These are phyloP conservation scores for Skeletonema costatum DNA, from an alignment of 108 stramenopile genomes.

Conservation along the genomic window DNA sequence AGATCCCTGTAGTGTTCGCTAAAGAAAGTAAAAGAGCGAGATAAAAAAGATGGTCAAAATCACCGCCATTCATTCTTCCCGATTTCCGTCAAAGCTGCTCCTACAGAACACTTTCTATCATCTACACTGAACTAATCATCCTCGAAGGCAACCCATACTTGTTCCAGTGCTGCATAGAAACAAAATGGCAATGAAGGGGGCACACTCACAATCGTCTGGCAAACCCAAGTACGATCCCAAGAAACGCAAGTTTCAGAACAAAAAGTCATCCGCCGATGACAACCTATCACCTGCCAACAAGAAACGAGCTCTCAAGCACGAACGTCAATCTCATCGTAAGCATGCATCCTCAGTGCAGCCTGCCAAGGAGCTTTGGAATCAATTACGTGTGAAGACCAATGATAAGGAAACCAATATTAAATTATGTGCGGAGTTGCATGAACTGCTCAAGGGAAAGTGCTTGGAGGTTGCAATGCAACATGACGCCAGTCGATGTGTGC, in stretches of 20 bases:
- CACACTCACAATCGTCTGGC: neutral
- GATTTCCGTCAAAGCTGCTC: neutral
- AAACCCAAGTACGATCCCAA: neutral
- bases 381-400: conserved; percentile 79
- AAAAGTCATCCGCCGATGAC: neutral
- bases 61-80: neutral
- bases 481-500: conserved; percentile 90
- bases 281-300: conserved; percentile 40
- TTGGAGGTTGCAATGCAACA: conserved; percentile 89
- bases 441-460: conserved; percentile 73
- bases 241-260: conserved; percentile 3
- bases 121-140: too few relatives aligned
- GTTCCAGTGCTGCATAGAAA: neutral
- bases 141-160: neutral
- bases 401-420: conserved; percentile 61
- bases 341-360: conserved; percentile 75
- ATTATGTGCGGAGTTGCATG: conserved; percentile 72
- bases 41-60: neutral
- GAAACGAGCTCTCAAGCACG: conserved; percentile 84
- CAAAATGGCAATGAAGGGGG: neutral
- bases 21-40: neutral
- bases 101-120: neutral
- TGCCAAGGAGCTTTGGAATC: conserved; percentile 87
- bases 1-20: neutral
- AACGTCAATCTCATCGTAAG: conserved; percentile 79